Conservation (phyloP, 306 rosid species). For the Bauhinia variegata region DNA sequence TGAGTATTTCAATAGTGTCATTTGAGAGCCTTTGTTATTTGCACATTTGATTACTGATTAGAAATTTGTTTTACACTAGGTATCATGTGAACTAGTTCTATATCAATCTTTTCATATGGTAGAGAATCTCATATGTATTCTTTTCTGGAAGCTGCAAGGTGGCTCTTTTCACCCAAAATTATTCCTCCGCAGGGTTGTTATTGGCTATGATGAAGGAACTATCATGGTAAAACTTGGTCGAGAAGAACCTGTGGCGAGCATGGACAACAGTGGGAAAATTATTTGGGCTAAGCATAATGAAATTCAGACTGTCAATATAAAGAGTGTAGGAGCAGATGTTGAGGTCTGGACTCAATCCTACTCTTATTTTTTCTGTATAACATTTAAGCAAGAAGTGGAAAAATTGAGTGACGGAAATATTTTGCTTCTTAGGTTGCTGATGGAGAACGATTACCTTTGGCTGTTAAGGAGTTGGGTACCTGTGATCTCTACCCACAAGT, state of each 20-base stretch:
- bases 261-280: conserved; percentile 98
- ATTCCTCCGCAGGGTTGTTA: conserved; percentile 73
- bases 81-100: conserved; percentile 17
- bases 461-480: conserved; percentile 95
- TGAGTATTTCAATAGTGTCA: conserved; percentile 15
- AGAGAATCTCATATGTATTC: conserved; percentile 24
- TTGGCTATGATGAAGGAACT: conserved; percentile 99
- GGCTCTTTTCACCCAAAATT: conserved; percentile 6
- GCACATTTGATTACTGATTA: conserved; percentile 16
- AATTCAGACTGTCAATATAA: conserved; percentile 95
- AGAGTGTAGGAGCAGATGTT: conserved; percentile 88
- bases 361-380: conserved; percentile 17
- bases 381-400: conserved; percentile 8
- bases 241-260: conserved; percentile 97
- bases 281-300: conserved; percentile 99
- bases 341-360: conserved; percentile 62
- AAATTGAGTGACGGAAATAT: conserved; percentile 29
- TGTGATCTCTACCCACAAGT: conserved; percentile 99
- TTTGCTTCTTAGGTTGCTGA: conserved; percentile 74
- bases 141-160: conserved; percentile 20
- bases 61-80: not conserved
- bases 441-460: conserved; percentile 97
- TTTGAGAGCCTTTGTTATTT: no score
- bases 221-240: conserved; percentile 99
- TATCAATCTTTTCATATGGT: conserved; percentile 7